Evolutionary conservation across 805 yeast species (phyloP).

Genomic region (Candida loeiensis): DNA sequence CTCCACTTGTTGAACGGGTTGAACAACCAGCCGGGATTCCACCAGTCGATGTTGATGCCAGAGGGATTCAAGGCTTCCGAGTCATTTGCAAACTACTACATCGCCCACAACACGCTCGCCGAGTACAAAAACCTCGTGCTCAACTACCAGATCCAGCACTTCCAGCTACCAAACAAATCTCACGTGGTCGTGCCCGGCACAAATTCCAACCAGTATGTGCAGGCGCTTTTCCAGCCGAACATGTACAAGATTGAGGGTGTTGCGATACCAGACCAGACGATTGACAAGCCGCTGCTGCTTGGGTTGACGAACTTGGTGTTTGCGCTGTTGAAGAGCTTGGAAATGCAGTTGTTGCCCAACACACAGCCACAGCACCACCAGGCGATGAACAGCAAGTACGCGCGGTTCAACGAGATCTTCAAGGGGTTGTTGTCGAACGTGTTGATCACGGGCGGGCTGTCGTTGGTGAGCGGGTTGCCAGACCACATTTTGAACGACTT

Average conservation of each 20-base stretch:
- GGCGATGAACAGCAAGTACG: conserved; percentile 17
- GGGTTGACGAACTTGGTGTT: conserved; percentile 43
- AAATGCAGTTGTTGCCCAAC: conserved; percentile 28
- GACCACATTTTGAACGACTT: conserved; percentile 56
- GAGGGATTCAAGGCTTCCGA: conserved; percentile 16
- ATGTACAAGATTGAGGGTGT: conserved; percentile 42
- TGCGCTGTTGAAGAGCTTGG: conserved; percentile 34
- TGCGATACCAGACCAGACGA: conserved; percentile 30
- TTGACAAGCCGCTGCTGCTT: conserved; percentile 46
- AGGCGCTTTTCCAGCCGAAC: conserved; percentile 69
- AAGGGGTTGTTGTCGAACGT: conserved; percentile 39
- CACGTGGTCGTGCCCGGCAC: conserved; percentile 43
- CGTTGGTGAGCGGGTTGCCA: conserved; percentile 52
- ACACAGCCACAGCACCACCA: conserved; percentile 18
- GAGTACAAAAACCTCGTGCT: conserved; percentile 30
- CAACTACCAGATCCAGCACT: conserved; percentile 30
- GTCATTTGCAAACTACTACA: conserved; percentile 37
- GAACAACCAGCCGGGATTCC: conserved; percentile 30
- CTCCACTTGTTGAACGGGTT: conserved; percentile 53
- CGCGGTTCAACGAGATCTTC: conserved; percentile 38
- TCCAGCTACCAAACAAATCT: conserved; percentile 58
- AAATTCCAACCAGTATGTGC: conserved; percentile 41
- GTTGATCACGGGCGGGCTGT: conserved; percentile 59
- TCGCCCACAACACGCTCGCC: conserved; percentile 30
- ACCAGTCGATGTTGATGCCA: conserved; percentile 25